Conservation (phyloP, 176 grass and related monocot genomes). For the Phyllostachys edulis region DNA sequence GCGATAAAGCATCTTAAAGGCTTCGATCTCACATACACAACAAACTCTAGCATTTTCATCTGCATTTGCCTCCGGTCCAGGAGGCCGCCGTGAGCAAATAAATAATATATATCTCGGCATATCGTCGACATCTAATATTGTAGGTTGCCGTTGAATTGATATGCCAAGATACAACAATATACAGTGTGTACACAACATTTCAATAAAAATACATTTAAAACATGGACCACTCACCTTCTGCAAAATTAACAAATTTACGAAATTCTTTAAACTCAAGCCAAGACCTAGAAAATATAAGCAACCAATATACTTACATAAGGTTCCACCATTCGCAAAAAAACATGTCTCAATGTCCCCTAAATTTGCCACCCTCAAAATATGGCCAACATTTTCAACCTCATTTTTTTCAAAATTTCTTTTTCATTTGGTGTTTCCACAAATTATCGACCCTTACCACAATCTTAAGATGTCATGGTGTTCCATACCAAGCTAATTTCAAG, state of each 20-base stretch:
- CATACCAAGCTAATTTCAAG: neutral
- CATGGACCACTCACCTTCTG: neutral
- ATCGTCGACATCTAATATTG: neutral
- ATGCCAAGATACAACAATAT: neutral
- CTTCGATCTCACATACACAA: too few species aligned
- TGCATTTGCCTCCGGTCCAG: too few species aligned
- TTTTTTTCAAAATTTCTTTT: neutral
- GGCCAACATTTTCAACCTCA: neutral
- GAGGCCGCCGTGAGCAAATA: too few species aligned
- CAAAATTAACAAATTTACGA: neutral
- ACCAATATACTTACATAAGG: neutral
- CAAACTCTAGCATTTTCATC: too few species aligned
- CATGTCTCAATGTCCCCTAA: too few species aligned
- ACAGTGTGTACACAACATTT: neutral
- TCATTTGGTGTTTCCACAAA: neutral
- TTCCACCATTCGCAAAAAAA: neutral
- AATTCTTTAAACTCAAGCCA: neutral
- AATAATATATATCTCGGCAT: too few species aligned
- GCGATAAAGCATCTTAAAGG: too few species aligned
- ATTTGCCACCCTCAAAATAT: neutral
- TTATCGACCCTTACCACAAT: neutral
- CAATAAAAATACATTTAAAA: neutral
- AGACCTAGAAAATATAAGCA: neutral
- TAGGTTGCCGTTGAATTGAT: neutral
- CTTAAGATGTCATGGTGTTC: neutral